Evolutionary conservation across 2,329 filamentous ascomycete species (phyloP).

Genomic region (Calonectria pauciramosa): DNA sequence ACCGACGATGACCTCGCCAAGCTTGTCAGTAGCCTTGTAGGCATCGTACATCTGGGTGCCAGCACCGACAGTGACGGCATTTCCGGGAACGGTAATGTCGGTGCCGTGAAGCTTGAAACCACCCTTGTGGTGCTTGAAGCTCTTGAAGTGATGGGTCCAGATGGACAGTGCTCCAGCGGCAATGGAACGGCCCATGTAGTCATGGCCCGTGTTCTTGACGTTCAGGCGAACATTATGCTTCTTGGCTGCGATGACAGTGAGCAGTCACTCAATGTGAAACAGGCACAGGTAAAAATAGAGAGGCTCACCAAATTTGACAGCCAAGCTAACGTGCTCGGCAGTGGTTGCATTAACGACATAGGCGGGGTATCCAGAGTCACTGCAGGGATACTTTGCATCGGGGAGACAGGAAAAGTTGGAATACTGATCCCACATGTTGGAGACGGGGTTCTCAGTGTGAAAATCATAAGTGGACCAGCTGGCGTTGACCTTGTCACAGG

Average conservation of each 20-base stretch:
- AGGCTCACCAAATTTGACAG: conserved; percentile 58
- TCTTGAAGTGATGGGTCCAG: conserved; percentile 65
- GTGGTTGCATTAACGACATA: conserved; percentile 54
- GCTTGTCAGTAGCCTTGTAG: conserved; percentile 58
- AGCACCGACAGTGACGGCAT: conserved; percentile 66
- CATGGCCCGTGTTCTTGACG: conserved; percentile 58
- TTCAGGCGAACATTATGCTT: conserved; percentile 58
- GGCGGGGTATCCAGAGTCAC: conserved; percentile 49
- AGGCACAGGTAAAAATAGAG: background rate
- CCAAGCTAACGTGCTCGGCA: conserved; percentile 49
- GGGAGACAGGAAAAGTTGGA: conserved; percentile 67
- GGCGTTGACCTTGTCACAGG: conserved; percentile 47
- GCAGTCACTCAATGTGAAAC: background rate
- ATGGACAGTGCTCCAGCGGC: conserved; percentile 66
- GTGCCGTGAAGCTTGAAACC: conserved; percentile 59
- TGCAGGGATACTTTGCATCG: conserved; percentile 51
- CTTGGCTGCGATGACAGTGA: conserved; percentile 47
- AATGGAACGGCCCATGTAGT: conserved; percentile 60
- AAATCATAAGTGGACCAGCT: conserved; percentile 47
- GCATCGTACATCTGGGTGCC: conserved; percentile 66
- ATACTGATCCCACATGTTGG: conserved; percentile 56
- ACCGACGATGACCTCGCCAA: conserved; percentile 65
- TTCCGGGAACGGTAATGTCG: conserved; percentile 57
- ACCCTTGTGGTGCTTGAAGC: conserved; percentile 53
- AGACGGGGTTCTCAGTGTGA: conserved; percentile 48